A percentile compares a stretch with the other conserved stretches of the same genome.
phyloP scores from a whole-genome alignment of 2,329 filamentous ascomycete species.

The Clarireedia homoeocarpa region DNA sequence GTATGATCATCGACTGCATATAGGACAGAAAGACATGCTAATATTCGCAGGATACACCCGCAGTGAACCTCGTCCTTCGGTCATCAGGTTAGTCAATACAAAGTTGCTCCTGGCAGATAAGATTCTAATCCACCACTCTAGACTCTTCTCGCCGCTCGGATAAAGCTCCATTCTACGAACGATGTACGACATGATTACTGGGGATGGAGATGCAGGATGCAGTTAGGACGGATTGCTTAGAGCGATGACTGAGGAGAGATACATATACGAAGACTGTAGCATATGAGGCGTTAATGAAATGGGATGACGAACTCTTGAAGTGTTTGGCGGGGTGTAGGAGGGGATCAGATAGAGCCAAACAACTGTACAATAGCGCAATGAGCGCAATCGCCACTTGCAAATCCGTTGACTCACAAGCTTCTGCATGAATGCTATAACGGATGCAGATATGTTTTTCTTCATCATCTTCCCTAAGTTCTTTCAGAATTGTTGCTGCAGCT shows the following conservation, averaged over 20 bases:
- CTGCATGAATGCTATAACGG: too few relatives aligned
- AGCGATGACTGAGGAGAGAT: background rate
- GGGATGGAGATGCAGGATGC: background rate
- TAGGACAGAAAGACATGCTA: constrained; percentile 12
- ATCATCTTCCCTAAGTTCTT: background rate
- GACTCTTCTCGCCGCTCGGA: constrained; percentile 57
- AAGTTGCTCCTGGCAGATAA: background rate
- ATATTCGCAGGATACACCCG: constrained; percentile 70
- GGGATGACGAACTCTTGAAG: constrained; percentile 10
- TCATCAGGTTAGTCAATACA: constrained; percentile 52
- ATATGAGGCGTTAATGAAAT: constrained; percentile 24
- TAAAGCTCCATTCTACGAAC: constrained; percentile 31
- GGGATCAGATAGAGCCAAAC: constrained; percentile 12
- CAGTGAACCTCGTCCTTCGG: constrained; percentile 80
- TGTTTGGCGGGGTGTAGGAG: constrained; percentile 8
- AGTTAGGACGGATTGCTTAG: background rate
- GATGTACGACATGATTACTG: background rate
- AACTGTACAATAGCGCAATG: constrained; percentile 25
- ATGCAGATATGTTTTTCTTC: background rate
- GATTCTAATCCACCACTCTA: constrained; percentile 27
- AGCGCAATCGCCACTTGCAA: constrained; percentile 25
- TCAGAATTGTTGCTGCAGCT: background rate
- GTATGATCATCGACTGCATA: constrained; percentile 41
- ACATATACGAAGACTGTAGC: constrained; percentile 14
- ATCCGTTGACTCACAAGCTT: background rate